Percentiles rank a stretch among this genome's conserved stretches.
Evolutionary conservation across 306 rosid genomes (phyloP).

Genomic region (Corylus avellana): DNA sequence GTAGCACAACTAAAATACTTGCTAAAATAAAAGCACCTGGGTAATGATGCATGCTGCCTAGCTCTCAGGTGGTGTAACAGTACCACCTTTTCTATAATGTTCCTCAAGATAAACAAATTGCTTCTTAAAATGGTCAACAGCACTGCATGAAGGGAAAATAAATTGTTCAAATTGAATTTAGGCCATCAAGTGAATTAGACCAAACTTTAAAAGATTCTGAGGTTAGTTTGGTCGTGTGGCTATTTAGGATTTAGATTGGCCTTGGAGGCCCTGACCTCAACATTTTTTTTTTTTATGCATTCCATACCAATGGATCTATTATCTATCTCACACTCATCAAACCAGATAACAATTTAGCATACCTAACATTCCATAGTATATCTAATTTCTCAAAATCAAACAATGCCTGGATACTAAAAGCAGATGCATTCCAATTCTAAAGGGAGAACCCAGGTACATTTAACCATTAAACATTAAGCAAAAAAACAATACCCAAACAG

Average conservation of each 20-base stretch:
- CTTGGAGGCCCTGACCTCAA: neutral
- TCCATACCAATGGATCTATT: neutral
- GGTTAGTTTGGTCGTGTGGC: neutral
- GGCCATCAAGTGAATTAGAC: no score
- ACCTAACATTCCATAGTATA: neutral
- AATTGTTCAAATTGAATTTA: neutral
- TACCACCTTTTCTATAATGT: conserved; percentile 84
- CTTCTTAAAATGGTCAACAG: conserved; percentile 97
- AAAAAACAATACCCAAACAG: neutral
- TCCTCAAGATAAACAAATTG: conserved; percentile 98
- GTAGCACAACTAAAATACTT: conserved; percentile 7
- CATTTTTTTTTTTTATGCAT: neutral
- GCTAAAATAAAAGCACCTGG: conserved; percentile 53
- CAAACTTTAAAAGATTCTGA: conserved; percentile 1
- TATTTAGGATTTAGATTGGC: neutral
- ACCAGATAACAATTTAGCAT: neutral
- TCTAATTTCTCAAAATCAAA: conserved; percentile 3
- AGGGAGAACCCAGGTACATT: neutral
- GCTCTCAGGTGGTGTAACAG: conserved; percentile 76
- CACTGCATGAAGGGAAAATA: conserved; percentile 50
- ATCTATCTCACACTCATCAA: neutral
- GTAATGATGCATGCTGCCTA: conserved; percentile 92
- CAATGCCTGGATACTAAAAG: neutral
- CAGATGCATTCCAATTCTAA: neutral
- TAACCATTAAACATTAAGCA: neutral